Conservation (phyloP, 805 yeast genomes). For the Lachancea dasiensis region DNA sequence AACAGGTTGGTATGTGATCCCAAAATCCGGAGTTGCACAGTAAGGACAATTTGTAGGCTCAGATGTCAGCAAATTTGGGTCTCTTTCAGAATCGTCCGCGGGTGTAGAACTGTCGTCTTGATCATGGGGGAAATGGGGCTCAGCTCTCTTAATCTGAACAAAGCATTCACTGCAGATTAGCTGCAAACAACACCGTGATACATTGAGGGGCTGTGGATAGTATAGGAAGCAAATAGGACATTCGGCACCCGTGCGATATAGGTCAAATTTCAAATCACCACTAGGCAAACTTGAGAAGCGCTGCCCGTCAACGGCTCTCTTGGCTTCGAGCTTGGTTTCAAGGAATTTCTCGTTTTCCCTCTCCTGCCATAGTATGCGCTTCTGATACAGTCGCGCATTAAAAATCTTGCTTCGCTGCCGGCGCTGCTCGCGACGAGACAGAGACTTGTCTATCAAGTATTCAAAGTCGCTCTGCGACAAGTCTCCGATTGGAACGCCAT, state of each 20-base stretch:
- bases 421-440: constrained; percentile 29
- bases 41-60: constrained; percentile 92
- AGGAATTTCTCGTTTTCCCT: constrained; percentile 58
- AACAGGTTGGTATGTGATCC: constrained; percentile 74
- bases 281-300: constrained; percentile 35
- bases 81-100: constrained; percentile 30
- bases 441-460: constrained; percentile 24
- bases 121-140: constrained; percentile 92
- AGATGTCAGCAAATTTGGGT: constrained; percentile 64
- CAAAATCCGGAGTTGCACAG: constrained; percentile 83
- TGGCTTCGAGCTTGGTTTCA: constrained; percentile 38
- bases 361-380: constrained; percentile 45
- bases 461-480: constrained; percentile 25
- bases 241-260: constrained; percentile 68
- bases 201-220: constrained; percentile 72
- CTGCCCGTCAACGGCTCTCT: constrained; percentile 40
- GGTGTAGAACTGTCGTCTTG: constrained; percentile 35
- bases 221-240: constrained; percentile 93
- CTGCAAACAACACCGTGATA: constrained; percentile 84
- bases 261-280: constrained; percentile 42
- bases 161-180: constrained; percentile 95
- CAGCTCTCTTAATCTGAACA: constrained; percentile 83
- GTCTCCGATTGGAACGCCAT: constrained; percentile 30
- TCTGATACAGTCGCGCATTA: constrained; percentile 32
- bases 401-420: constrained; percentile 27